Conservation (phyloP, 805 yeast genomes). For the Brettanomyces bruxellensis region DNA sequence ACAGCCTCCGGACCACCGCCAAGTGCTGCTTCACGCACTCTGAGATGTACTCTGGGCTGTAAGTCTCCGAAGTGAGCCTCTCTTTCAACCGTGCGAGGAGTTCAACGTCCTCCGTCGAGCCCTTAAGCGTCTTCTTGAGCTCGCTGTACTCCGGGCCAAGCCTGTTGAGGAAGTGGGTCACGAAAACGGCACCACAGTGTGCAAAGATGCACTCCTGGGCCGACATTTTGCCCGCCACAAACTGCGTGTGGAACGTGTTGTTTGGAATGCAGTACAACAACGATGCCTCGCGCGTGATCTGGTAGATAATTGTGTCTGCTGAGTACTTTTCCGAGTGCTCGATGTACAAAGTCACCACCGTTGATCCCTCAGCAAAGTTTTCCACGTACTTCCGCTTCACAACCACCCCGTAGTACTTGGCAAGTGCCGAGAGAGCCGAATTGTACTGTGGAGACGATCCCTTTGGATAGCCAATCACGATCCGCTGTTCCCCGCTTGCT, state of each 20-base stretch:
- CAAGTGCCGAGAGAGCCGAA: conserved; percentile 77
- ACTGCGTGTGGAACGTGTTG: conserved; percentile 66
- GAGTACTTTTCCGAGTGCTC: conserved; percentile 44
- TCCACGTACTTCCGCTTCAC: conserved; percentile 90
- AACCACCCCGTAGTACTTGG: conserved; percentile 78
- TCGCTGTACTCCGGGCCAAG: conserved; percentile 83
- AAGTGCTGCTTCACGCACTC: conserved; percentile 66
- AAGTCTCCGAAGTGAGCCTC: conserved; percentile 87
- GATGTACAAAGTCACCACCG: conserved; percentile 81
- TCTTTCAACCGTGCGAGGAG: conserved; percentile 73
- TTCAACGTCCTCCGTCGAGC: conserved; percentile 60
- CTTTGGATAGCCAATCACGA: conserved; percentile 81
- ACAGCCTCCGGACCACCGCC: conserved; percentile 69
- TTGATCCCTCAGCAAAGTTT: conserved; percentile 82
- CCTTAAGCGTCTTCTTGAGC: conserved; percentile 49
- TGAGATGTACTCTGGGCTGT: conserved; percentile 73
- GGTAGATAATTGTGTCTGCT: conserved; percentile 72
- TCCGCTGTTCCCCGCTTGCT: conserved; percentile 73
- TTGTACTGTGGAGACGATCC: conserved; percentile 79
- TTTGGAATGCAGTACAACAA: conserved; percentile 85
- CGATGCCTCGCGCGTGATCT: conserved; percentile 90
- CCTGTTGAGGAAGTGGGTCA: conserved; percentile 89
- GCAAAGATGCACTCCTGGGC: conserved; percentile 93
- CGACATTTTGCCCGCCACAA: conserved; percentile 69
- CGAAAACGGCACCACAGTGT: conserved; percentile 87